Evolutionary conservation across 2,329 filamentous ascomycete genomes (phyloP).

Genomic region (Xylariaceae sp.): DNA sequence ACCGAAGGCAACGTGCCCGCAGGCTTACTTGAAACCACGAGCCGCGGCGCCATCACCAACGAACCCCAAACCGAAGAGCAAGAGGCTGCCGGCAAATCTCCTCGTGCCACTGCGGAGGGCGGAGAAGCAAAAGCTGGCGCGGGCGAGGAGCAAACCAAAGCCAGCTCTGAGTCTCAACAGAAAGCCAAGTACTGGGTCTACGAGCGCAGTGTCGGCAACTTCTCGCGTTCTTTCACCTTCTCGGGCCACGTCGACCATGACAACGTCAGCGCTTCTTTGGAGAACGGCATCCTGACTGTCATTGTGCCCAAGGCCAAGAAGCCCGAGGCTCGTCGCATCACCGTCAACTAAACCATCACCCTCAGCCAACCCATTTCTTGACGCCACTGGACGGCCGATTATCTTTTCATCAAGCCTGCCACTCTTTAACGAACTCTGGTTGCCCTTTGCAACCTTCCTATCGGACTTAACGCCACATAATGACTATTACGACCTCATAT

Average conservation of each 20-base stretch:
- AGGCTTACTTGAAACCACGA: conserved; percentile 43
- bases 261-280: conserved; percentile 56
- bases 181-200: conserved; percentile 65
- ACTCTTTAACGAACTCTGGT: not conserved
- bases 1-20: conserved; percentile 51
- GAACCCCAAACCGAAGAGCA: conserved; percentile 22
- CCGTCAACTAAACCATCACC: conserved; percentile 42
- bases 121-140: conserved; percentile 36
- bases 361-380: too few species aligned
- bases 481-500: not conserved
- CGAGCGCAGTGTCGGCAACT: conserved; percentile 63
- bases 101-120: conserved; percentile 64
- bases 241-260: conserved; percentile 60
- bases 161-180: conserved; percentile 26
- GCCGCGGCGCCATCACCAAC: conserved; percentile 40
- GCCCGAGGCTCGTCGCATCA: conserved; percentile 52
- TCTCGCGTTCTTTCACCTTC: conserved; percentile 66
- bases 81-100: conserved; percentile 36
- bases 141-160: conserved; percentile 34
- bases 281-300: conserved; percentile 62
- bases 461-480: not conserved
- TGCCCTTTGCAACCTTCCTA: not conserved
- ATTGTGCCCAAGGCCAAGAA: conserved; percentile 59
- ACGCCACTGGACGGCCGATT: not conserved
- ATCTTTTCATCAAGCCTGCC: not conserved